Evolutionary conservation across 1,284 basidiomycete species (phyloP).

Genomic region (Erythrobasidium hasegawianum): DNA sequence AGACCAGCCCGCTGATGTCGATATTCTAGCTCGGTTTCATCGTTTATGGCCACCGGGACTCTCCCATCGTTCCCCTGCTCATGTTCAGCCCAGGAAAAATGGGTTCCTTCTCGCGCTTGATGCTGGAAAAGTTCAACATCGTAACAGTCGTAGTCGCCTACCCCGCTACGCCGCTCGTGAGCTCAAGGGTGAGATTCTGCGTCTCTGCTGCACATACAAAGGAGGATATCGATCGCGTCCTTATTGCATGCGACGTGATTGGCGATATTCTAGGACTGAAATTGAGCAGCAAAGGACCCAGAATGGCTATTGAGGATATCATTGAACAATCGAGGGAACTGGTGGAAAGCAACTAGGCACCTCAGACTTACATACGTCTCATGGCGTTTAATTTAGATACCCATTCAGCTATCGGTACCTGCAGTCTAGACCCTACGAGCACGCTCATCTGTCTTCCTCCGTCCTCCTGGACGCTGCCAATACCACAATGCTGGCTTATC

Average conservation of each 20-base stretch:
- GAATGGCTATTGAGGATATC: constrained; percentile 28
- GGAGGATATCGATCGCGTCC: constrained; percentile 83
- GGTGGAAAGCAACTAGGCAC: constrained; percentile 14
- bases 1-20: too few species aligned
- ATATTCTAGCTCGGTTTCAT: constrained; percentile 78
- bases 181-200: constrained; percentile 88
- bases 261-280: constrained; percentile 77
- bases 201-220: constrained; percentile 93
- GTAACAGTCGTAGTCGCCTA: constrained; percentile 86
- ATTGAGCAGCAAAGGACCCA: constrained; percentile 37
- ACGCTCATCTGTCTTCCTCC: too few species aligned
- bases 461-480: too few species aligned
- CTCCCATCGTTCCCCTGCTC: constrained; percentile 88
- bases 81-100: constrained; percentile 76
- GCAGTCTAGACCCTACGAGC: too few species aligned
- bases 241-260: constrained; percentile 87
- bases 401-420: neutral
- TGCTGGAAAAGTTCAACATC: constrained; percentile 70
- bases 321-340: constrained; percentile 15
- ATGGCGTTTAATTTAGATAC: neutral
- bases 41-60: constrained; percentile 85
- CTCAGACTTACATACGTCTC: neutral
- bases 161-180: constrained; percentile 72
- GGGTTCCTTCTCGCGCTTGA: constrained; percentile 62
- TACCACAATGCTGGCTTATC: too few species aligned